Conservation (phyloP, 495 filamentous ascomycete genomes). For the Daldinia grandis region DNA sequence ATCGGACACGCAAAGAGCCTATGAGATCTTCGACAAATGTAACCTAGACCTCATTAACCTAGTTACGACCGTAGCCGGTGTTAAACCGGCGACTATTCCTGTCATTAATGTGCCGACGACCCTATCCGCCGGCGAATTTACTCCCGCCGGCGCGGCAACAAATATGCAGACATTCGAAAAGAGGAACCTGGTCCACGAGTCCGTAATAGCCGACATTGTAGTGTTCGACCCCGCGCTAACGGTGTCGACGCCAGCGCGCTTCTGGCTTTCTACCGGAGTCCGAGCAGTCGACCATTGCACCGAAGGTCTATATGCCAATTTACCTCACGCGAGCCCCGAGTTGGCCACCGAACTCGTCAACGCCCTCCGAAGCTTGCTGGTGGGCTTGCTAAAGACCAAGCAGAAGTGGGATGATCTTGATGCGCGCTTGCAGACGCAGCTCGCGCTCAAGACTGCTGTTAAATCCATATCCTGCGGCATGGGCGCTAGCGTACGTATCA, state of each 20-base stretch:
- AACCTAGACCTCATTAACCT: constrained; percentile 21
- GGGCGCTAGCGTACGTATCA: constrained; percentile 51
- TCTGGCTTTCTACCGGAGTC: constrained; percentile 70
- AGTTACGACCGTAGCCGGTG: neutral
- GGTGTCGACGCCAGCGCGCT: constrained; percentile 61
- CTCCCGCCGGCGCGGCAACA: constrained; percentile 63
- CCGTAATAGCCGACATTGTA: constrained; percentile 60
- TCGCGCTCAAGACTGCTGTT: constrained; percentile 43
- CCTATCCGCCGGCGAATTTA: constrained; percentile 71
- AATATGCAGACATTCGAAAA: constrained; percentile 63
- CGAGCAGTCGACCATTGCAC: constrained; percentile 72
- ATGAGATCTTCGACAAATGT: constrained; percentile 52
- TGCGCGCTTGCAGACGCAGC: constrained; percentile 55
- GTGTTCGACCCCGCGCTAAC: constrained; percentile 67
- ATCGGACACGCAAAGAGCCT: constrained; percentile 53
- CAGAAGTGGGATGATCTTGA: constrained; percentile 53
- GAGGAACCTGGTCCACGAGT: constrained; percentile 57
- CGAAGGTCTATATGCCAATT: constrained; percentile 62
- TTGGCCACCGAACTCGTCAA: constrained; percentile 50
- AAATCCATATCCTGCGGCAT: constrained; percentile 46
- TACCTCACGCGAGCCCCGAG: constrained; percentile 39
- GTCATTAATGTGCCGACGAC: constrained; percentile 70
- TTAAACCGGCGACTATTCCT: constrained; percentile 54
- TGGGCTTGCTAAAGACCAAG: constrained; percentile 61
- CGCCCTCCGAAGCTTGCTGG: constrained; percentile 60